Evolutionary conservation across 2,329 filamentous ascomycete species (phyloP), one percentile per base, ranked within the genome.

Genomic region (Talaromyces pinophilus): DNA sequence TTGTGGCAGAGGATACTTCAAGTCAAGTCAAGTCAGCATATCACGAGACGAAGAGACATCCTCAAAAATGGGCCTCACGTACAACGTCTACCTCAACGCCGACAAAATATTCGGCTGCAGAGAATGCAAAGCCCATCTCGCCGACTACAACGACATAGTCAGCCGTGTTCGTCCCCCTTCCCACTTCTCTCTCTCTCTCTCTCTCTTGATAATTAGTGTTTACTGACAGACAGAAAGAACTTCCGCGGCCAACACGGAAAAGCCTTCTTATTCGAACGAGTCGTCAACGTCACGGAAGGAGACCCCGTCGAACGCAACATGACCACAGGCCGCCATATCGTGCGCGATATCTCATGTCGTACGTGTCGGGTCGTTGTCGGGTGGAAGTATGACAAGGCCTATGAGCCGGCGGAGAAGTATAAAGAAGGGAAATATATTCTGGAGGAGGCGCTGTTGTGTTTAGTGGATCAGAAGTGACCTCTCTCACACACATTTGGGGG

Each of bases 351-450:
- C 73, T 84, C 84, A 67, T 99, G 95, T 82, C 87, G 90, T 67
- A 92, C 96, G 79, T 99, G 95, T 86, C 91, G 90, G 76, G 91
- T 93, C 78, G 91, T 90, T 35, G 95, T 99, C 63, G 95, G 95
- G 42, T 99, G 95, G 95, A 98, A 97, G 79, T 99, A 99, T 78
- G 95, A 99, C 80, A 97, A 96, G 82, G 95, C 95, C 1, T 98
- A 91, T 78, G 95, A 99, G 82, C 80, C 83, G 40, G 89, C 86
- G 70, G 94, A 99, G 85, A 97, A 97, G 82, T 99, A 99, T 82
- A 99, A 99, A 83, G 95, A 99, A 84, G 93, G 93, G 65, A 99
- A 98, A 82, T 98, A 91, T 78, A 99, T 99, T 67, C 85, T 99
- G 66, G 94, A 98, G 83, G 92, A 91, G 38, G 93, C 97, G 82